A percentile compares a stretch with the other conserved stretches of the same genome.
phyloP scores from a whole-genome alignment of 2,329 filamentous ascomycete species.

The Claviceps monticola region DNA sequence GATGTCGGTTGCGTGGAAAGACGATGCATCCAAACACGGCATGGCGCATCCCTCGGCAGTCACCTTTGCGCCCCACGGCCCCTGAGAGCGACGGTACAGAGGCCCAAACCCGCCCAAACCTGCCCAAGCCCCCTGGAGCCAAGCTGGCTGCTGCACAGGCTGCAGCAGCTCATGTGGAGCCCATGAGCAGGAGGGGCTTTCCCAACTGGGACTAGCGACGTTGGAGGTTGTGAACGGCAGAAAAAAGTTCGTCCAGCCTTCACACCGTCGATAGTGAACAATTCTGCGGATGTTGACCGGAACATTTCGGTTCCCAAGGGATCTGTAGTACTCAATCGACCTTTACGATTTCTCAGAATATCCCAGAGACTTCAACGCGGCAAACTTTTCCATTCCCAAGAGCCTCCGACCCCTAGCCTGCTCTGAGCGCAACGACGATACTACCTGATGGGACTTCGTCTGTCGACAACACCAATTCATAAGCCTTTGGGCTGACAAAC shows the following conservation, averaged over 20 bases:
- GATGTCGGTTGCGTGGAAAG: background rate
- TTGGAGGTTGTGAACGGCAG: slow-evolving; percentile 4
- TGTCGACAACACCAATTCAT: background rate
- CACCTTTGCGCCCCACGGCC: too few species aligned
- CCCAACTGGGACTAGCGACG: background rate
- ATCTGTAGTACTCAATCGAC: background rate
- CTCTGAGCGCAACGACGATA: background rate
- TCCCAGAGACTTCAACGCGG: background rate
- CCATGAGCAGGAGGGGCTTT: background rate
- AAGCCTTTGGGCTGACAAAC: background rate
- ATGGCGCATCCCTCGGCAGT: too few species aligned
- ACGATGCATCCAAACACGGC: background rate
- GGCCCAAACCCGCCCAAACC: too few species aligned
- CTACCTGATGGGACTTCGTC: background rate
- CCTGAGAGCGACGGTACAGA: too few species aligned
- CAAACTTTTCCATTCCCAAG: background rate
- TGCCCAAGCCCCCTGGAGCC: too few species aligned
- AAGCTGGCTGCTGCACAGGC: background rate
- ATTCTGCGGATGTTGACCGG: background rate
- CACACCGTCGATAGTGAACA: background rate
- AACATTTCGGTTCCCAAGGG: background rate
- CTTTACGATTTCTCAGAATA: too few species aligned
- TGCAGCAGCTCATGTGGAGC: background rate
- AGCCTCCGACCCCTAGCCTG: background rate
- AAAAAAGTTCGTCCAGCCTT: slow-evolving; percentile 13